phyloP scores from a whole-genome alignment of 202 grass and related monocot genomes.

The Setaria viridis region DNA sequence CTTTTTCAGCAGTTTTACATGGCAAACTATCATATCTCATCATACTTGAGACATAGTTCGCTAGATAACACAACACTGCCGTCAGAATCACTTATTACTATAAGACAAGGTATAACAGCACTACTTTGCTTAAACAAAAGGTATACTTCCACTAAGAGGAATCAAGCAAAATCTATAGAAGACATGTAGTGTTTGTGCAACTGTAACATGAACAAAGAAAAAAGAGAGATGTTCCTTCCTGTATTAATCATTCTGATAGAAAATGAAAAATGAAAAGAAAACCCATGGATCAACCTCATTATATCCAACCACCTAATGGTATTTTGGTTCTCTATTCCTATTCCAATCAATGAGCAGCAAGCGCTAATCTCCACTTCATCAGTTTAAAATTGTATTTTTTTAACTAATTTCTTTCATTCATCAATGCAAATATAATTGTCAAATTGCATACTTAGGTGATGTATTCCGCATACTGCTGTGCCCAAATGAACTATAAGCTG shows the following conservation, averaged over 20 bases:
- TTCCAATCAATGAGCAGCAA: background rate
- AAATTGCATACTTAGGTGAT: background rate
- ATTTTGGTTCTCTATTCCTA: background rate
- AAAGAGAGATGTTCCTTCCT: background rate
- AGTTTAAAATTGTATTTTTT: background rate
- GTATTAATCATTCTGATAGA: background rate
- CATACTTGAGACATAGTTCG: background rate
- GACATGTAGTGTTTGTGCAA: background rate
- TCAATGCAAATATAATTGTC: background rate
- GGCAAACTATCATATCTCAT: background rate
- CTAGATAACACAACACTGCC: background rate
- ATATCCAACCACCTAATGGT: background rate
- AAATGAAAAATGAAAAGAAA: background rate
- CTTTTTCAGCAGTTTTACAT: background rate
- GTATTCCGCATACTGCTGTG: background rate
- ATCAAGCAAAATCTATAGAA: background rate
- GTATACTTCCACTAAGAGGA: background rate
- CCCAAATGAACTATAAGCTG: background rate
- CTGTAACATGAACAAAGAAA: background rate
- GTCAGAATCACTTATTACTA: background rate
- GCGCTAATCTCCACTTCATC: constrained; percentile 4
- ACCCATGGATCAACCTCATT: background rate
- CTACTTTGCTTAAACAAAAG: background rate
- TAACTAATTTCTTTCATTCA: constrained; percentile 6
- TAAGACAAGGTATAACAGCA: background rate